Base-by-base conservation (phyloP, 106 monocot genomes). In the Alisma plantagoaquatica region DNA sequence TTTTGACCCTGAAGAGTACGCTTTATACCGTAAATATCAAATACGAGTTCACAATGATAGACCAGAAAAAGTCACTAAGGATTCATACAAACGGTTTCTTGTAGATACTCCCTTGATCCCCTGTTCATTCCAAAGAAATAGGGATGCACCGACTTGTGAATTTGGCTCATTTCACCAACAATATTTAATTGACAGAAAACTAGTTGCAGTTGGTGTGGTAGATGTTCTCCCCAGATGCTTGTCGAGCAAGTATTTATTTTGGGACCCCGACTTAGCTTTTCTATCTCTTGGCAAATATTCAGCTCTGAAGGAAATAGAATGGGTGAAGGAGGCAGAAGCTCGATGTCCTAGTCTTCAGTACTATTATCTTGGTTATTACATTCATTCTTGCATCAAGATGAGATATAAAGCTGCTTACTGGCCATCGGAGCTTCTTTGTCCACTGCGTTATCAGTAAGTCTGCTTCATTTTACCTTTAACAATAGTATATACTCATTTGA, bases 161-260 rank as follows among this genome's bases (percentile, higher is more conserved):
- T 79, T 82, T 64, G 96, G 96, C 23, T 98, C 96, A 47, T 98
- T 98, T 54, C 96, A 98, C 57, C 85, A 90, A 49, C 89, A 90
- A 51, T 98, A 98, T 64, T 11, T 78, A 25, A 70, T 98, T 67
- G 96, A 98, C 72, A 90, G 85, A 41, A 98, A 75, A 70, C 80
- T 98, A 50, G 68, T 90, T 50, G 96, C 96, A 11, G 96, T 98
- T 56, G 96, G 96, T 48, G 96, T 98, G 24, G 79, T 98, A 19
- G 96, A 98, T 68, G 67, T 98, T 30, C 85, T 98, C 31, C 96
- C 96, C 23, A 81, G 61, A 65, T 98, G 90, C 67, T 68, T 98
- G 70, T 98, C 96, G 27, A 98, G 96, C 82, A 98, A 90, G 66
- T 98, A 98, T 66, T 77, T 98, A 22, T 98, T 98, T 66, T 98